Base-by-base conservation (phyloP, 176 grass and related monocot genomes). In the Dactylis glomerata region DNA sequence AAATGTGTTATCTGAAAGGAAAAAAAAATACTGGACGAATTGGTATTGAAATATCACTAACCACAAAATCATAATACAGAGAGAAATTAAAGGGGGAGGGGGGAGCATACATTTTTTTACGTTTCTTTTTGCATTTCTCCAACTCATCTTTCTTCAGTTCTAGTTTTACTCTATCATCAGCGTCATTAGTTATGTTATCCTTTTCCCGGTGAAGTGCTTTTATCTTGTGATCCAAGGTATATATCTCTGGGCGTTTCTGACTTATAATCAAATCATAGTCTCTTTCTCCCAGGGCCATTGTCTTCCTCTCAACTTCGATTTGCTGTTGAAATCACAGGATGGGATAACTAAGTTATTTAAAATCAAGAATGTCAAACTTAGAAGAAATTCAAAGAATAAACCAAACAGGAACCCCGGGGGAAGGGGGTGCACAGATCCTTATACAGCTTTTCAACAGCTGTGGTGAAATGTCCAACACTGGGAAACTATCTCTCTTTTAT, bases 281-380 rank as follows among this genome's bases (percentile, higher is more conserved):
- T 68, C 66, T 90, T 85, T 95, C 91, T 81, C 44, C 62, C 22
- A 98, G 83, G 27, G 87, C 75, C 79, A 87, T 50, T 52, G 92
- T 85, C 89, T 93, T 98, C 87, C 87, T 91, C 77, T 98, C 91
- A 76, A 95, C 30, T 87, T 98, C 92, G 73, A 90, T 93, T 95
- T 97, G 92, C 95, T 97, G 82, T 85, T 68, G 30, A 77, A 90
- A 92, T 75, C 57, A 83, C 75, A 20, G 15, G 28, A 84, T 75
- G 26, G 27, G 68, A 47, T 22, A 82, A 66, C 64, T 78, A 45
- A 80, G 37, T 72, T 37, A 49, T 12, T 45, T 86, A 8, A 61
- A 69, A 86, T 47, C 42, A 86, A 76, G 38, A 75, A 46, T 27
- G 17, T 4, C 23, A 78, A 73, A 54, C 17, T 87, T 54, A 34